Evolutionary conservation across 257 asterid species (phyloP).

Genomic region (Ligustrum vulgare): DNA sequence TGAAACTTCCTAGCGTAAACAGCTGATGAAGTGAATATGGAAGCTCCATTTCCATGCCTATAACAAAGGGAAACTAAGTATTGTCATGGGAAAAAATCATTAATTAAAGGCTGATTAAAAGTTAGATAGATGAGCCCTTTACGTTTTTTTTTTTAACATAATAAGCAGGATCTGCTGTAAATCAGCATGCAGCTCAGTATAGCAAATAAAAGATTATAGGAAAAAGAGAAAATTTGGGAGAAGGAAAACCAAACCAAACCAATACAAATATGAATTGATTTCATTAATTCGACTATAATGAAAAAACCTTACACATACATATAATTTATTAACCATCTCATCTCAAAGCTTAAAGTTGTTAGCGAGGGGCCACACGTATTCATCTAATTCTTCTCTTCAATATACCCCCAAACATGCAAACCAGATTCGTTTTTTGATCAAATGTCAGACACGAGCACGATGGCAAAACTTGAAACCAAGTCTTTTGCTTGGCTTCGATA

Average conservation of each 20-base stretch:
- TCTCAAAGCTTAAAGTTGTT: neutral
- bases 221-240: neutral
- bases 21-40: conserved; percentile 42
- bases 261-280: neutral
- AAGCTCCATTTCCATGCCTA: conserved; percentile 37
- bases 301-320: neutral
- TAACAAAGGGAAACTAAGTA: neutral
- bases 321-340: neutral
- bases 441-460: neutral
- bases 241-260: neutral
- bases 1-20: conserved; percentile 47
- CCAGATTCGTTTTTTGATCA: neutral
- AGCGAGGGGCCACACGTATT: neutral
- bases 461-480: neutral
- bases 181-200: neutral
- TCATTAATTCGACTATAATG: neutral
- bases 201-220: neutral
- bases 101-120: neutral
- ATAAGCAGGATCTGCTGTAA: conserved; percentile 2
- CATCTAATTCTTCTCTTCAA: neutral
- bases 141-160: neutral
- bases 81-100: neutral
- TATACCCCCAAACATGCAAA: neutral
- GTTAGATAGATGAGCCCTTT: neutral
- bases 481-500: neutral